Conservation (phyloP, 257 asterid genomes). For the Anisodus acutangulus region DNA sequence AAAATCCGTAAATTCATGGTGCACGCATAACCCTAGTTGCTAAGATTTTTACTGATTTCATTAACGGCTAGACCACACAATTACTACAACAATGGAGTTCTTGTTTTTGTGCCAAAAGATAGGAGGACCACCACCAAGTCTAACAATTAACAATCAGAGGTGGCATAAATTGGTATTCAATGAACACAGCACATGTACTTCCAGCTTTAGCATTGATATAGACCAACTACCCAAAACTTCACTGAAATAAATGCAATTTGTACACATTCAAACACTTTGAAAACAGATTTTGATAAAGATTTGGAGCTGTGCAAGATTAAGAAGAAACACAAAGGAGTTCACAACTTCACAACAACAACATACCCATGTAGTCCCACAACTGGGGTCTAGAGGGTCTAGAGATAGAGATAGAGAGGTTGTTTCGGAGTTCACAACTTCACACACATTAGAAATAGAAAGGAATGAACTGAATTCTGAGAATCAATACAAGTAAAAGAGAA, state of each 20-base stretch:
- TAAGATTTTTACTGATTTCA: neutral
- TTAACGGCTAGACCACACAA: neutral
- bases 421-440: too few species aligned
- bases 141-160: conserved; percentile 8
- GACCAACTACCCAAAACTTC: neutral
- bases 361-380: too few species aligned
- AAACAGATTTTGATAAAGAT: neutral
- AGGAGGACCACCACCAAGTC: conserved; percentile 2
- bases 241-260: conserved; percentile 2
- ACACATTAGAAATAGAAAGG: neutral
- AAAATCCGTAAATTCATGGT: too few species aligned
- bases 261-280: neutral
- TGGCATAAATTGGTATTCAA: neutral
- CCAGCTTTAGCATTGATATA: conserved; percentile 4
- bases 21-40: too few species aligned
- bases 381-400: too few species aligned
- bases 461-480: conserved; percentile 37
- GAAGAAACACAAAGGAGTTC: neutral
- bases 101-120: neutral
- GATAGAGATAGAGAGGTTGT: too few species aligned
- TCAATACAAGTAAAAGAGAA: conserved; percentile 30
- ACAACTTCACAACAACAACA: too few species aligned
- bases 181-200: neutral
- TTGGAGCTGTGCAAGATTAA: neutral
- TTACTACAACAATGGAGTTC: neutral